Evolutionary conservation across 768 basidiomycete species (phyloP).

Genomic region (Suillus plorans): DNA sequence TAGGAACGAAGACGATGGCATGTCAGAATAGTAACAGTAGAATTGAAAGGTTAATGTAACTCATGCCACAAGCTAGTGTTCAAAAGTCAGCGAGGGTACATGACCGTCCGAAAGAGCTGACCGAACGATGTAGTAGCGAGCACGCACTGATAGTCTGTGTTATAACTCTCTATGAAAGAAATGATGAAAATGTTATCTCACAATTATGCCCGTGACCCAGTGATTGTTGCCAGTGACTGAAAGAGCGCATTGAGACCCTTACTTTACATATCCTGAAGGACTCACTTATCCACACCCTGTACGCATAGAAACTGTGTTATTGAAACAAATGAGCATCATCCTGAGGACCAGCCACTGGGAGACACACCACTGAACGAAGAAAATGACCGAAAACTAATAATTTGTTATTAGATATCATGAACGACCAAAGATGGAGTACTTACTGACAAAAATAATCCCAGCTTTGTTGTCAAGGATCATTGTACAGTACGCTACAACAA

Average conservation of each 20-base stretch:
- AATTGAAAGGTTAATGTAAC: constrained; percentile 10
- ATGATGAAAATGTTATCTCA: neutral
- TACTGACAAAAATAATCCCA: neutral
- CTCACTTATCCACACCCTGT: constrained; percentile 29
- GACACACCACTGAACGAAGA: constrained; percentile 21
- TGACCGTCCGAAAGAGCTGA: constrained; percentile 12
- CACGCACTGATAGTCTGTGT: constrained; percentile 1
- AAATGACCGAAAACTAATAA: constrained; percentile 16
- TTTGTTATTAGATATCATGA: neutral
- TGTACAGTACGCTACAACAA: neutral
- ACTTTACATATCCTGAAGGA: neutral
- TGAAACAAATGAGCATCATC: neutral
- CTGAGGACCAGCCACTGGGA: too few relatives aligned
- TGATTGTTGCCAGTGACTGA: constrained; percentile 21
- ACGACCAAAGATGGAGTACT: neutral
- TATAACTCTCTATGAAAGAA: neutral
- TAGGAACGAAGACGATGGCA: neutral
- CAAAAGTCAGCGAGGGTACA: neutral
- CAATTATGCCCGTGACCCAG: constrained; percentile 8
- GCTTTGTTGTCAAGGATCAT: neutral
- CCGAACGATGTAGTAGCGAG: constrained; percentile 3
- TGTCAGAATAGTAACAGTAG: neutral
- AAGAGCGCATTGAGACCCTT: neutral
- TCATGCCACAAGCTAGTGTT: constrained; percentile 12
- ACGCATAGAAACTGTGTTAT: constrained; percentile 21